Conservation (phyloP, 1,139 yeast genomes). For the Lodderomyces orthopsilosis region DNA sequence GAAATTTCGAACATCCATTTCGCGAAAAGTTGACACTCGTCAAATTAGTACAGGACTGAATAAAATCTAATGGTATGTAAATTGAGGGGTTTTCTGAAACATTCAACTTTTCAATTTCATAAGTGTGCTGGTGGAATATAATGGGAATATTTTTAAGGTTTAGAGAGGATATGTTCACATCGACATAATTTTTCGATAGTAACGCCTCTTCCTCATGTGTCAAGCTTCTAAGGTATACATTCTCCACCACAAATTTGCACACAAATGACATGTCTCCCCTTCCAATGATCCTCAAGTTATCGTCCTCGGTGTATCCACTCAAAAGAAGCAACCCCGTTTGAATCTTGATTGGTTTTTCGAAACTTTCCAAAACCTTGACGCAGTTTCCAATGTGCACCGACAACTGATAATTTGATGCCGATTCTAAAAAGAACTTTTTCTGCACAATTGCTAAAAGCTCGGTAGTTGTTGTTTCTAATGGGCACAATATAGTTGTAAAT, state of each 20-base stretch:
- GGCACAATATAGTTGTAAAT: conserved; percentile 74
- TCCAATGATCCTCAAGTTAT: conserved; percentile 75
- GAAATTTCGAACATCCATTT: conserved; percentile 74
- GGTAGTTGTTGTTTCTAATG: conserved; percentile 72
- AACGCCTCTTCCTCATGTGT: conserved; percentile 65
- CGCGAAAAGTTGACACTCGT: conserved; percentile 65
- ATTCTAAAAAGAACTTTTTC: conserved; percentile 72
- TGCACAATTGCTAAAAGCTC: conserved; percentile 69
- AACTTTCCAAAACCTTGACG: conserved; percentile 67
- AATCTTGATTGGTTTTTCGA: conserved; percentile 74
- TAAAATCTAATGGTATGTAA: conserved; percentile 77
- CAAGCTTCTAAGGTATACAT: conserved; percentile 65
- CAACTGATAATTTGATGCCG: conserved; percentile 70
- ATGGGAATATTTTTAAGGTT: conserved; percentile 84
- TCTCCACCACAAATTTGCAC: conserved; percentile 80
- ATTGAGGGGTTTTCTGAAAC: conserved; percentile 88
- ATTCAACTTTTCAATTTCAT: conserved; percentile 78
- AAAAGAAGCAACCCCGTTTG: conserved; percentile 71
- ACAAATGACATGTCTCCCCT: conserved; percentile 84
- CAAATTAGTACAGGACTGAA: conserved; percentile 76
- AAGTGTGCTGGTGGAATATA: conserved; percentile 74
- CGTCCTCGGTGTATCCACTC: conserved; percentile 79
- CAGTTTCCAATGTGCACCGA: conserved; percentile 79
- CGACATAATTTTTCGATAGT: conserved; percentile 64
- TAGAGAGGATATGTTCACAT: conserved; percentile 72